Evolutionary conservation across 1,139 yeast species (phyloP), one percentile per base, ranked within the genome.

Genomic region (Spathaspora sp.): DNA sequence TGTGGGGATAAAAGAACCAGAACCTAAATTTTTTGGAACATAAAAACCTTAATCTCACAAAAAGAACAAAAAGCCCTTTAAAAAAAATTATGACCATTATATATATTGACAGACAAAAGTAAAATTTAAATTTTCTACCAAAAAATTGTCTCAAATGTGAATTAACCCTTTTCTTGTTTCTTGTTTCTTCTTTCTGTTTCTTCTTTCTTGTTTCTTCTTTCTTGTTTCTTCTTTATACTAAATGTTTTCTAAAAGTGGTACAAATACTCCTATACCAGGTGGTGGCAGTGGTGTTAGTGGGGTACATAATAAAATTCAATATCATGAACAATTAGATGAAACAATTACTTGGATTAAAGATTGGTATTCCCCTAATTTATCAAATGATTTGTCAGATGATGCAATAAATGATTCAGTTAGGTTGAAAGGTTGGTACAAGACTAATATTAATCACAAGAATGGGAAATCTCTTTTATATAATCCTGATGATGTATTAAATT

Each of bases 361-460:
- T 47, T 72, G 77, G 77, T 70, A 68, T 56, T 55, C 58, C 24
- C 75, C 76, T 26, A 57, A 65, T 55, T 55, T 57, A 37, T 72
- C 74, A 24, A 55, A 61, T 46, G 54, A 53, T 33, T 62, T 63
- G 29, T 47, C 55, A 18, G 57, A 56, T 16, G 60, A 54, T 10
- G 55, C 51, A n/a, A 43, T 61, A 16, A 61, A 60, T 37, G 49
- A 52, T 38, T 45, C 54, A 7, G 45, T 52, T 9, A 48, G 53
- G 34, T 56, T 74, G 46, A 72, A 68, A 55, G 77, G 78, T 7
- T 74, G 80, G 80, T 63, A 60, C 54, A 69, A 65, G 52, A 61
- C 64, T 3, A 59, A 56, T 47, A 48, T 51, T 24, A 56, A 53
- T 44, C 61, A 58, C 36, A 55, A 58, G 15, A 47, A 44, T 9